These are phyloP conservation scores for Irpex lacteus DNA, from an alignment of 1,284 basidiomycete species.

Conservation along the genomic window DNA sequence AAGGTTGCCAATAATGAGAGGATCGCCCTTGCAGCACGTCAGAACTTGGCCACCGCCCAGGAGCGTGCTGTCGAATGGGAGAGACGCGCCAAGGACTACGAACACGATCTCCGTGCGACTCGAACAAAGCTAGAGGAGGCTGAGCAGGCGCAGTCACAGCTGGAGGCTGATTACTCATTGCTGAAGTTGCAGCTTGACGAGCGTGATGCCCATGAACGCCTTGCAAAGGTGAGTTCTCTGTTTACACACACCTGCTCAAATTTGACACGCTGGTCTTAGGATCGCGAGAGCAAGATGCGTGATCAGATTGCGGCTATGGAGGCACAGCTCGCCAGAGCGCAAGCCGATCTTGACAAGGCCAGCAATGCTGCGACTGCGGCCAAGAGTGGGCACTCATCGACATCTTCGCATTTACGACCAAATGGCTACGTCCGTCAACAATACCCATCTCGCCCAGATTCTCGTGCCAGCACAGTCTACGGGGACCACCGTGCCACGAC, in stretches of 20 bases:
- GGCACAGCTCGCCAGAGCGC: conserved; percentile 54
- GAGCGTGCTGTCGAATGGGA: conserved; percentile 80
- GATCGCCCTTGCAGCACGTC: conserved; percentile 51
- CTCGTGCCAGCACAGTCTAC: conserved; percentile 64
- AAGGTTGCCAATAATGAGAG: conserved; percentile 61
- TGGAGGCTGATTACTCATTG: conserved; percentile 67
- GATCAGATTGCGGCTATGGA: conserved; percentile 66
- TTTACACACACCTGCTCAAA: background rate
- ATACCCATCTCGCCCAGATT: conserved; percentile 59
- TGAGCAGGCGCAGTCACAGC: conserved; percentile 59
- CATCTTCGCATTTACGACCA: conserved; percentile 17
- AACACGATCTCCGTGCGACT: conserved; percentile 56
- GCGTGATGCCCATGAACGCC: conserved; percentile 63
- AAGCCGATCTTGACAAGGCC: conserved; percentile 56
- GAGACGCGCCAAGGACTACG: conserved; percentile 66
- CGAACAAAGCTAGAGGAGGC: conserved; percentile 60
- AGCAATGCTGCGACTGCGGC: conserved; percentile 35
- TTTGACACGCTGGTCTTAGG: conserved; percentile 38
- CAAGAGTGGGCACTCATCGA: conserved; percentile 10
- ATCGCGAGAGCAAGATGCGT: conserved; percentile 64
- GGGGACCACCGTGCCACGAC: conserved; percentile 38
- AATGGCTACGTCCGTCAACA: conserved; percentile 33
- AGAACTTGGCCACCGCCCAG: conserved; percentile 67
- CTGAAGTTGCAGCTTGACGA: conserved; percentile 71
- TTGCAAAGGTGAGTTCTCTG: conserved; percentile 50